Conservation (phyloP, 2,329 filamentous ascomycete species). For the Cordyceps tenuipes region DNA sequence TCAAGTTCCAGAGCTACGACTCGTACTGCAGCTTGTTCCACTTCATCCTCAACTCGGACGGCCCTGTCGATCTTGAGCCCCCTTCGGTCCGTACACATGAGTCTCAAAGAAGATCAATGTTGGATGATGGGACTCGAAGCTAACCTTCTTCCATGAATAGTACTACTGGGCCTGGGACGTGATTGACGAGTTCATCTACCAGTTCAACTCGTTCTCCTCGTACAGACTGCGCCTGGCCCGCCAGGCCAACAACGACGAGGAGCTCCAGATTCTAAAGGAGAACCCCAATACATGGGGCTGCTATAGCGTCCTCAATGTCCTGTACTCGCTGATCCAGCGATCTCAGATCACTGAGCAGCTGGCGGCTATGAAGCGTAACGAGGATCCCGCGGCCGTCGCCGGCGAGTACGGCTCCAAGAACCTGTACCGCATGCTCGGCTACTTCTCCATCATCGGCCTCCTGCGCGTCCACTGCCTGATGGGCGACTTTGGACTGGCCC, state of each 20-base stretch:
- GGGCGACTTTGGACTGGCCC: conserved; percentile 93
- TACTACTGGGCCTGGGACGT: conserved; percentile 99
- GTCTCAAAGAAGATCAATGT: background rate
- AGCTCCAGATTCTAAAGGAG: conserved; percentile 82
- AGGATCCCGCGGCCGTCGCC: conserved; percentile 79
- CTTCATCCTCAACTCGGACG: conserved; percentile 97
- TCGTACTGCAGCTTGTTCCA: conserved; percentile 99
- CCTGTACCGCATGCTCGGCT: conserved; percentile 95
- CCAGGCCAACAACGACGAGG: conserved; percentile 77
- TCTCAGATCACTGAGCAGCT: conserved; percentile 98
- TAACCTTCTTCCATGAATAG: conserved; percentile 36
- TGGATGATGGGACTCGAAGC: background rate
- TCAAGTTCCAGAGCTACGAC: conserved; percentile 98
- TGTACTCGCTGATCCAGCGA: conserved; percentile 97
- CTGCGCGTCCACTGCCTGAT: conserved; percentile 93
- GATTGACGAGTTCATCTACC: conserved; percentile 99
- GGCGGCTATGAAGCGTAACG: conserved; percentile 85
- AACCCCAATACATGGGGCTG: conserved; percentile 99
- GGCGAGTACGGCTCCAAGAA: conserved; percentile 93
- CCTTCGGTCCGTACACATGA: conserved; percentile 65
- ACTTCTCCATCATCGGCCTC: conserved; percentile 98
- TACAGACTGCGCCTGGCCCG: conserved; percentile 90
- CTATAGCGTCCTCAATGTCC: conserved; percentile 97
- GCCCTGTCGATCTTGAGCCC: conserved; percentile 94
- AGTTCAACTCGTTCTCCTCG: conserved; percentile 98